Conservation (phyloP, 2,329 filamentous ascomycete species). For the Tolypocladium album region DNA sequence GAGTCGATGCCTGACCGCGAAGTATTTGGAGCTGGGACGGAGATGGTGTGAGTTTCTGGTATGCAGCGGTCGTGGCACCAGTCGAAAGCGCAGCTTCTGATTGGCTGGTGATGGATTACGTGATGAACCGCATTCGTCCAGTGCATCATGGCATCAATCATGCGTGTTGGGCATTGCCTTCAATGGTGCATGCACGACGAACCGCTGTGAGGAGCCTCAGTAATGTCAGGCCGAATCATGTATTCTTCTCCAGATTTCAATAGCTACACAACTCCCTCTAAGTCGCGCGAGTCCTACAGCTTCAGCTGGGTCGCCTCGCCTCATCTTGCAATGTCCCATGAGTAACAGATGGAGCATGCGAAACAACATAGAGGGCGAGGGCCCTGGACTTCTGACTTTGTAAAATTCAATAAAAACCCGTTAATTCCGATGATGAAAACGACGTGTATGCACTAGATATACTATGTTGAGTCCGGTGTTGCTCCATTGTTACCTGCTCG, state of each 20-base stretch:
- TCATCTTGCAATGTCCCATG: no score
- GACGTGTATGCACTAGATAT: no score
- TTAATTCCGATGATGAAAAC: no score
- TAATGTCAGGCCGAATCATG: not conserved
- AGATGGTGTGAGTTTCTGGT: not conserved
- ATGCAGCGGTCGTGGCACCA: not conserved
- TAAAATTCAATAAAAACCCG: no score
- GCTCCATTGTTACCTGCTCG: no score
- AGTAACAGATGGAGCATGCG: no score
- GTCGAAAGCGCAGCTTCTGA: not conserved
- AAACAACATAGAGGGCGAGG: no score
- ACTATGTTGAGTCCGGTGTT: no score
- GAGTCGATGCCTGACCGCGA: conserved; percentile 1
- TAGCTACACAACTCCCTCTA: no score
- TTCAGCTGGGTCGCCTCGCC: no score
- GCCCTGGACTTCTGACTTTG: no score
- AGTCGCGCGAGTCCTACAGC: not conserved
- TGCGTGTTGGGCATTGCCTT: not conserved
- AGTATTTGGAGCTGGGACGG: not conserved
- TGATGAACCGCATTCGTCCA: conserved; percentile 1
- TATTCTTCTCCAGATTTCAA: not conserved
- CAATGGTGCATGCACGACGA: not conserved
- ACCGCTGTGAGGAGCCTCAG: not conserved
- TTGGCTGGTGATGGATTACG: conserved; percentile 6
- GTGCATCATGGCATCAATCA: not conserved